Percentiles rank a stretch among this genome's conserved stretches.
These are phyloP conservation scores for Kodamaea derodonti DNA, from an alignment of 1,139 yeast species.

Conservation along the genomic window DNA sequence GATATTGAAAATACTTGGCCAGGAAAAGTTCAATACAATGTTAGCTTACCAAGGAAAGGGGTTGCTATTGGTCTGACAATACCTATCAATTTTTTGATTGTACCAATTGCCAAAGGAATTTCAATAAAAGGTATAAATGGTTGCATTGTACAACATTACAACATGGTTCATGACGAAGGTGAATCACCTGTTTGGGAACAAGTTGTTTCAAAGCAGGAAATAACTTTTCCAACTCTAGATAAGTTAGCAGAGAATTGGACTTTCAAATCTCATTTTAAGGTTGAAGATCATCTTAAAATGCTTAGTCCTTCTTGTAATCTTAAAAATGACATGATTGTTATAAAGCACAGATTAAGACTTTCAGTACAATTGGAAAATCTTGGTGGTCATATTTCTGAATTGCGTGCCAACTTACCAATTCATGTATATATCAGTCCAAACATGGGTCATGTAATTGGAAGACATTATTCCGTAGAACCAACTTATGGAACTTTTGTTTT, in stretches of 20 bases:
- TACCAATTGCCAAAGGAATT: slow-evolving; percentile 60
- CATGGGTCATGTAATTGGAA: slow-evolving; percentile 46
- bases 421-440: slow-evolving; percentile 55
- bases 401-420: slow-evolving; percentile 65
- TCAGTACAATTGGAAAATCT: slow-evolving; percentile 53
- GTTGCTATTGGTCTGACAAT: slow-evolving; percentile 58
- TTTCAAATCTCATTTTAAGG: slow-evolving; percentile 42
- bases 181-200: slow-evolving; percentile 44
- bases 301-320: slow-evolving; percentile 59
- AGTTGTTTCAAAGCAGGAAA: slow-evolving; percentile 26
- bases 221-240: slow-evolving; percentile 23
- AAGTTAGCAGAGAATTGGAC: slow-evolving; percentile 48
- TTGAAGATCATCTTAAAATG: slow-evolving; percentile 50
- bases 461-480: slow-evolving; percentile 49
- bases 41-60: slow-evolving; percentile 52
- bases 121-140: slow-evolving; percentile 46
- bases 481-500: slow-evolving; percentile 46
- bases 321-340: slow-evolving; percentile 46
- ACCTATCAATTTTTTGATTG: slow-evolving; percentile 49
- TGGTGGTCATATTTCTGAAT: slow-evolving; percentile 64
- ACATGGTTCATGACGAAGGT: slow-evolving; percentile 34
- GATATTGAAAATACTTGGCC: slow-evolving; percentile 64
- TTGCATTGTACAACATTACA: slow-evolving; percentile 51
- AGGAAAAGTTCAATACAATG: slow-evolving; percentile 60
- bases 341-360: slow-evolving; percentile 59